Percentiles rank a stretch among this genome's conserved stretches.
phyloP scores from a whole-genome alignment of 805 yeast species.

The Ogataea minuta region DNA sequence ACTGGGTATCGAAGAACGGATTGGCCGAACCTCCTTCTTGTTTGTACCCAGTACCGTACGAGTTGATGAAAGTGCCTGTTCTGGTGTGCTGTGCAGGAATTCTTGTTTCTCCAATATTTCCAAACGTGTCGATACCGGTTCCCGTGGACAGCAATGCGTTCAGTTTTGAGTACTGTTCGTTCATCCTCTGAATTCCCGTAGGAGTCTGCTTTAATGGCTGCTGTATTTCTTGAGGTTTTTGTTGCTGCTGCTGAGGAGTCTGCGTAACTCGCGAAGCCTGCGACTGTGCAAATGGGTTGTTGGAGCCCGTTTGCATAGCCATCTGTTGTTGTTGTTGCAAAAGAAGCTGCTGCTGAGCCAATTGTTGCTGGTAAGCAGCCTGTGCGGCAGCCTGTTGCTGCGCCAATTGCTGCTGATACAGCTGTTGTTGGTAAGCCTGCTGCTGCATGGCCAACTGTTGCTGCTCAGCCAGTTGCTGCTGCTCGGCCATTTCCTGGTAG shows the following conservation, averaged over 20 bases:
- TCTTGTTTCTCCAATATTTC: conserved; percentile 79
- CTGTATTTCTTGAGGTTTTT: conserved; percentile 25
- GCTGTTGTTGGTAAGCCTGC: conserved; percentile 23
- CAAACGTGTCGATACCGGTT: conserved; percentile 91
- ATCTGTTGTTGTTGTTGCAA: conserved; percentile 34
- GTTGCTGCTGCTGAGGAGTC: conserved; percentile 18
- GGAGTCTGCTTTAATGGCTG: conserved; percentile 44
- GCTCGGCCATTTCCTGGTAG: conserved; percentile 31
- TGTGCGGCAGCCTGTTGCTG: conserved; percentile 21
- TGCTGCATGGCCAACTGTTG: conserved; percentile 25
- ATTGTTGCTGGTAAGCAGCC: conserved; percentile 26
- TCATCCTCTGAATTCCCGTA: conserved; percentile 55
- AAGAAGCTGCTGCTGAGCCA: conserved; percentile 23
- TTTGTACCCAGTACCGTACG: conserved; percentile 81
- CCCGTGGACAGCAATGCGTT: conserved; percentile 80
- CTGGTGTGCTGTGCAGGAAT: conserved; percentile 91
- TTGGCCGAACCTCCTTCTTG: conserved; percentile 50
- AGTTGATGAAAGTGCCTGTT: conserved; percentile 76
- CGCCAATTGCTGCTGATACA: conserved; percentile 26
- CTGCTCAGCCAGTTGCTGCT: conserved; percentile 14
- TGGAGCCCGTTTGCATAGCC: conserved; percentile 38
- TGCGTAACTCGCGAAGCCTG: conserved; percentile 1
- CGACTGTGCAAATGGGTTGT: conserved; percentile 37
- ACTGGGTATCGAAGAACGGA: conserved; percentile 67
- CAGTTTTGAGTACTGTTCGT: conserved; percentile 64